Evolutionary conservation across 2,329 filamentous ascomycete genomes (phyloP), one percentile per base, ranked within the genome.

Genomic region (Stagonosporopsis vannaccii): DNA sequence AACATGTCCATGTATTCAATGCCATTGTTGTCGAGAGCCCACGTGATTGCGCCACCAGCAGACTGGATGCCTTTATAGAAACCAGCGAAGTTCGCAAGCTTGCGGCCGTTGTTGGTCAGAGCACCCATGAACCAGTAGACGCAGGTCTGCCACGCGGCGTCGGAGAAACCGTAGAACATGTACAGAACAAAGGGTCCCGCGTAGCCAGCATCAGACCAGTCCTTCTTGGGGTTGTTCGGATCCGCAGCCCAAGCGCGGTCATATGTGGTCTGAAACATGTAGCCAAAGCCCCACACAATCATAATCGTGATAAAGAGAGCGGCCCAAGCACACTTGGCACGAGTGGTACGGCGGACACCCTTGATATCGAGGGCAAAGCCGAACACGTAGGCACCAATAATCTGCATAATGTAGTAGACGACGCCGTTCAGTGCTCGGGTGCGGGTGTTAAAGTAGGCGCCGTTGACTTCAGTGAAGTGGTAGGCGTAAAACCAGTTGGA

Each of bases 71-170:
- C 89, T 80, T 95, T 95, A 84, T 95, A 95, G 81, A 90, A 93
- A 60, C 91, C 93, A 37, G 92, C 90, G 70, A 94, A 90, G 81
- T 97, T 97, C 79, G 94, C 93, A 25, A 94, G 85, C 76, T 92
- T 94, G 75, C 93, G 91, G 58, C 90, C 87, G 61, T 94, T 96
- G 85, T 98, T 98, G 72, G 91, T 93, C 39, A 97, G 83, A 7
- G 93, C 86, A 46, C 94, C 94, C 90, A 98, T 97, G 80, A 90
- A 93, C 93, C 93, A 97, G 82, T 98, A 97, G 45, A 93, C 88
- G 69, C 83, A 87, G 0, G 92, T 94, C 80, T 98, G 94, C 89
- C 92, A 97, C 51, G 88, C 85, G 39, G 93, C 91, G 74, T 97
- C 94, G 67, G 88, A 95, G 76, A 95, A 89, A 36, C 92, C 92